These are phyloP conservation scores for Triangularia setosa DNA, from an alignment of 2,329 filamentous ascomycete species.

Conservation along the genomic window DNA sequence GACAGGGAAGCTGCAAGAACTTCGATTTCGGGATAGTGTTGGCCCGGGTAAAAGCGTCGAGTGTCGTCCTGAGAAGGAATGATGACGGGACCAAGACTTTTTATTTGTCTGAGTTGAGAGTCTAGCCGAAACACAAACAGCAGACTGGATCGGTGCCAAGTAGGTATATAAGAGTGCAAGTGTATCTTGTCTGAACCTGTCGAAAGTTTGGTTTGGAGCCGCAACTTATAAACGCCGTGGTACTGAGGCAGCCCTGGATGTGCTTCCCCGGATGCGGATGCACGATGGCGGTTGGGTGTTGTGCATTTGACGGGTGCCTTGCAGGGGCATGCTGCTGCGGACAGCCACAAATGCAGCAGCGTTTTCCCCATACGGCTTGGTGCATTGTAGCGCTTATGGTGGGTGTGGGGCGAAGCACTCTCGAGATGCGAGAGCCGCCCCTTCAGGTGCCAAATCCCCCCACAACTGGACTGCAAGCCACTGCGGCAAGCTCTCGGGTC, in stretches of 20 bases:
- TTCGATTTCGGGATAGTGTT: not conserved
- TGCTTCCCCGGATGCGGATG: not conserved
- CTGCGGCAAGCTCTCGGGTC: not conserved
- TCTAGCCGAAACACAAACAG: not conserved
- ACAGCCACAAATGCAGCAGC: not conserved
- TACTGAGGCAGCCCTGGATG: not conserved
- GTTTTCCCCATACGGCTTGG: not conserved
- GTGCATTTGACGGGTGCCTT: not conserved
- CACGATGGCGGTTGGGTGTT: not conserved
- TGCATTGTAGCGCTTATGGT: not conserved
- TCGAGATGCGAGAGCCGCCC: not conserved
- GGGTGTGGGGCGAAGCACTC: not conserved
- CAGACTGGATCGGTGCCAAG: not conserved
- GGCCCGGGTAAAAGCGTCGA: no score
- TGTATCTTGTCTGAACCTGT: not conserved
- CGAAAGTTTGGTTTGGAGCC: not conserved
- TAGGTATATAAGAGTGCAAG: not conserved
- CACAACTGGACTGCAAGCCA: not conserved
- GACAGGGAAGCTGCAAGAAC: not conserved
- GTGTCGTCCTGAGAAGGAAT: not conserved
- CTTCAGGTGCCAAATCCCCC: not conserved
- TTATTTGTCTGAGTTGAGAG: not conserved
- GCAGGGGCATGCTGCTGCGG: not conserved
- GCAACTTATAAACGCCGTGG: not conserved
- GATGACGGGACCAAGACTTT: no score